These are phyloP conservation scores for Panicum virgatum DNA, from an alignment of 202 grass and related monocot genomes.

Conservation along the genomic window DNA sequence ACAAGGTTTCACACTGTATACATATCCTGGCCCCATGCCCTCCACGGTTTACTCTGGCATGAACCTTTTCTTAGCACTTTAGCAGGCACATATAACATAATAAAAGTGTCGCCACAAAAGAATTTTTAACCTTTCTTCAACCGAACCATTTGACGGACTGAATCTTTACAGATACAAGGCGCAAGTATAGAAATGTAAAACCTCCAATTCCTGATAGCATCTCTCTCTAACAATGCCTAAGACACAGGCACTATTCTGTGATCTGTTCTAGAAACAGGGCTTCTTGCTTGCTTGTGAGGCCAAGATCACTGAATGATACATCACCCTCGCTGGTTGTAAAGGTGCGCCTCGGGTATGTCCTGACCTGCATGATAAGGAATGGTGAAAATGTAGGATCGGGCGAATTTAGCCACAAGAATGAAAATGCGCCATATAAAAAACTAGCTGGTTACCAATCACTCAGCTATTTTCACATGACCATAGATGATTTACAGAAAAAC, in stretches of 20 bases:
- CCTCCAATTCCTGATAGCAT: constrained; percentile 3
- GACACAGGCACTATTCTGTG: constrained; percentile 32
- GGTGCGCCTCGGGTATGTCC: constrained; percentile 75
- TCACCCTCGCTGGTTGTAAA: constrained; percentile 65
- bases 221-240: background rate
- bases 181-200: constrained; percentile 30
- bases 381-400: background rate
- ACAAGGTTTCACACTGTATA: background rate
- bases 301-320: constrained; percentile 67
- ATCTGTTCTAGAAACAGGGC: constrained; percentile 86
- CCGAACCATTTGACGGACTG: background rate
- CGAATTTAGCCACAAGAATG: background rate
- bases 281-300: constrained; percentile 91
- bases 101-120: constrained; percentile 22
- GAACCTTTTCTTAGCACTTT: background rate
- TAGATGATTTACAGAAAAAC: no score
- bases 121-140: constrained; percentile 13
- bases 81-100: background rate
- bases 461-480: no score
- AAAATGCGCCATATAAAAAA: background rate
- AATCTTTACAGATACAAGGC: background rate
- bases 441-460: no score
- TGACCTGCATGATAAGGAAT: constrained; percentile 59
- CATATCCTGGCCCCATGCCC: background rate
- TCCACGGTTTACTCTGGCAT: background rate